These are phyloP conservation scores for Penicillium sp. DNA, from an alignment of 2,329 filamentous ascomycete genomes.

Conservation along the genomic window DNA sequence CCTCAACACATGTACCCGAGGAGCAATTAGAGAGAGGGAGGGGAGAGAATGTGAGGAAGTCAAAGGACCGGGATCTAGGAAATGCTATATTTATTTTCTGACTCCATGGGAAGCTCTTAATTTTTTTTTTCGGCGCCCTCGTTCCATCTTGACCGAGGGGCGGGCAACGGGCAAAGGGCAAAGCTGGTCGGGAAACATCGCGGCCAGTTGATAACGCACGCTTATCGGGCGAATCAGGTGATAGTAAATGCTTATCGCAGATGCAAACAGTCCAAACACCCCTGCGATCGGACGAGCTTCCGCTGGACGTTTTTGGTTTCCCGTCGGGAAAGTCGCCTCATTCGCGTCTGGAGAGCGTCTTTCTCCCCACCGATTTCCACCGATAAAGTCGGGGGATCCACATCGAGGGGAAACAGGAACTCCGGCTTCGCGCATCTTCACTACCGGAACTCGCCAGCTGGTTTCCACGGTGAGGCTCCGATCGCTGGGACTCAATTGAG, in stretches of 20 bases:
- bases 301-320: slow-evolving; percentile 7
- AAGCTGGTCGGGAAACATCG: slow-evolving; percentile 11
- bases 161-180: slow-evolving; percentile 14
- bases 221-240: slow-evolving; percentile 10
- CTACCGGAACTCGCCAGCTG: not conserved
- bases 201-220: slow-evolving; percentile 5
- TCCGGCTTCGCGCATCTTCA: not conserved
- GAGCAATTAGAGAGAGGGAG: not conserved
- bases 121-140: slow-evolving; percentile 1
- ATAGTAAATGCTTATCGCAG: not conserved
- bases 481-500: not conserved
- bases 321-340: slow-evolving; percentile 21
- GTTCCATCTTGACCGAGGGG: slow-evolving; percentile 8
- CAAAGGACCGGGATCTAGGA: not conserved
- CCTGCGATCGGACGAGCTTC: not conserved
- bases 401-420: not conserved
- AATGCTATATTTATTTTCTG: slow-evolving; percentile 17
- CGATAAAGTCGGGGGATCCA: slow-evolving; percentile 13
- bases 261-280: not conserved
- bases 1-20: slow-evolving; percentile 11
- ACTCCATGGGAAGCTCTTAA: not conserved
- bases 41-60: not conserved
- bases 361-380: not conserved
- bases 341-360: not conserved
- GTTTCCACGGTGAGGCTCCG: not conserved